Evolutionary conservation across 2,329 filamentous ascomycete species (phyloP).

Genomic region (Xylariomycetidae sp.): DNA sequence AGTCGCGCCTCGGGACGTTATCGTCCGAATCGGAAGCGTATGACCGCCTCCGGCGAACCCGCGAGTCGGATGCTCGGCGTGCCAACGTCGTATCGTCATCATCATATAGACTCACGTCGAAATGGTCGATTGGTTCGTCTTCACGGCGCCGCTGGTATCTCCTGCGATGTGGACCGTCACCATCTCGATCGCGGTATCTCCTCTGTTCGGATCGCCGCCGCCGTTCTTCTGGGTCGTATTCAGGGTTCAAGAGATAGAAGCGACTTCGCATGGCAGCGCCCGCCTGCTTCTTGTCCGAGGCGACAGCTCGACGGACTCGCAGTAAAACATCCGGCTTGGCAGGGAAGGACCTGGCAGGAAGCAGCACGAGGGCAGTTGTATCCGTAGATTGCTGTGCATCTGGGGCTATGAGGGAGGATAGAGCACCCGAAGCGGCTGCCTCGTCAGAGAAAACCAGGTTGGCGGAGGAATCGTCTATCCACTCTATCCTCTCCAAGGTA

Average conservation of each 20-base stretch:
- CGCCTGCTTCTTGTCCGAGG: slow-evolving; percentile 72
- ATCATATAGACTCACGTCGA: slow-evolving; percentile 78
- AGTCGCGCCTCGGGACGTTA: slow-evolving; percentile 14
- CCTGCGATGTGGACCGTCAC: slow-evolving; percentile 24
- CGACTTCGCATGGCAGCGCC: slow-evolving; percentile 77
- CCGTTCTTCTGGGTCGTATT: slow-evolving; percentile 76
- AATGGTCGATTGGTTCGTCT: slow-evolving; percentile 51
- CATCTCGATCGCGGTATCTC: slow-evolving; percentile 58
- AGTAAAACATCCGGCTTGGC: slow-evolving; percentile 66
- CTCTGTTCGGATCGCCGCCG: slow-evolving; percentile 52
- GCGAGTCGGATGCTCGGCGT: slow-evolving; percentile 21
- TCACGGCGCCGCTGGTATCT: slow-evolving; percentile 35
- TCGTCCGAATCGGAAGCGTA: slow-evolving; percentile 24
- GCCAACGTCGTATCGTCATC: slow-evolving; percentile 50
- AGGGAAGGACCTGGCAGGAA: slow-evolving; percentile 65
- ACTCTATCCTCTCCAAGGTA: slow-evolving; percentile 66
- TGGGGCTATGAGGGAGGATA: slow-evolving; percentile 53
- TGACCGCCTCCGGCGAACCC: slow-evolving; percentile 30
- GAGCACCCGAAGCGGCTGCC: slow-evolving; percentile 46
- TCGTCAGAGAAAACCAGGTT: slow-evolving; percentile 73
- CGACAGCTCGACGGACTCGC: slow-evolving; percentile 68
- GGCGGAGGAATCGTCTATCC: slow-evolving; percentile 90
- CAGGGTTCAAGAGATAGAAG: slow-evolving; percentile 89
- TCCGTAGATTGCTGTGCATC: slow-evolving; percentile 43
- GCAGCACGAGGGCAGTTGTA: too few relatives aligned